These are phyloP conservation scores for Candolleomyces aberdarensis DNA, from an alignment of 768 basidiomycete species.

Conservation along the genomic window DNA sequence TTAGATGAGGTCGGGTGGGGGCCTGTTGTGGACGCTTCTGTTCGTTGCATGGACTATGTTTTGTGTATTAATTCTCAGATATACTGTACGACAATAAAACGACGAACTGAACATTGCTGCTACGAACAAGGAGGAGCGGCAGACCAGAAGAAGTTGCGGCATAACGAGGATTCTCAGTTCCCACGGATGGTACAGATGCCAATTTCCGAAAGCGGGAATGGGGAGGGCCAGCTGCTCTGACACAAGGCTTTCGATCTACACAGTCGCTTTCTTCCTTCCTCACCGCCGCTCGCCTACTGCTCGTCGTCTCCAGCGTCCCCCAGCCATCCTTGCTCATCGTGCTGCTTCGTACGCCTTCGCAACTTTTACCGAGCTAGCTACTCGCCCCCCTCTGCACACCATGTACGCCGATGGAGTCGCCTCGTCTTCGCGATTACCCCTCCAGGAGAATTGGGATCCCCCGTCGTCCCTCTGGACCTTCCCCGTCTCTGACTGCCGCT, in stretches of 20 bases:
- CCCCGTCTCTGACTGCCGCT: constrained; percentile 11
- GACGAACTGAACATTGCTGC: too few species aligned
- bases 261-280: constrained; percentile 3
- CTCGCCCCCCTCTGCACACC: constrained; percentile 10
- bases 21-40: too few species aligned
- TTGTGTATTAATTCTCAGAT: too few species aligned
- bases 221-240: constrained; percentile 31
- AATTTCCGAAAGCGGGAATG: constrained; percentile 18
- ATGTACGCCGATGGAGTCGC: constrained; percentile 14
- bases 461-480: constrained; percentile 5
- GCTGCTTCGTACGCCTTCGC: constrained; percentile 4
- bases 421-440: constrained; percentile 8
- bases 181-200: constrained; percentile 1
- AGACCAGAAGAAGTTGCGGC: constrained; percentile 9
- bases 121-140: neutral
- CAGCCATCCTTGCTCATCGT: neutral
- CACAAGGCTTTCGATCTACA: constrained; percentile 14
- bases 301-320: constrained; percentile 7
- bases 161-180: constrained; percentile 13
- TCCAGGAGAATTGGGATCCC: constrained; percentile 7
- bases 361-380: neutral
- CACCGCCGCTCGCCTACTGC: constrained; percentile 8
- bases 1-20: constrained; percentile 19
- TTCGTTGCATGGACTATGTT: too few species aligned
- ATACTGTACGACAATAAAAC: too few species aligned